Evolutionary conservation across 1,284 basidiomycete genomes (phyloP).

Genomic region (Kwoniella shivajii): DNA sequence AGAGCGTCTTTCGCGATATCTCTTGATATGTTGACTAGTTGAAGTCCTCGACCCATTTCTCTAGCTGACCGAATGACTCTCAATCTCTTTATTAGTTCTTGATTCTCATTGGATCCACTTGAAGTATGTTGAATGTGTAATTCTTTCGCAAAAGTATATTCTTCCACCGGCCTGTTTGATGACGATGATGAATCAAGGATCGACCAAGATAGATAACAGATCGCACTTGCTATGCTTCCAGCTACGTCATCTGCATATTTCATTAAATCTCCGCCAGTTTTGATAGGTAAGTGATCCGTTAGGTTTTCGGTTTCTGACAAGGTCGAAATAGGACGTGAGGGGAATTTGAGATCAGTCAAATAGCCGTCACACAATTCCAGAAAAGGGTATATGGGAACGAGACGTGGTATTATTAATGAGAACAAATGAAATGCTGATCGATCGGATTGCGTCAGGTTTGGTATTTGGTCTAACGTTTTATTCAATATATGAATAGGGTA

Average conservation of each 20-base stretch:
- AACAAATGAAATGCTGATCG: slow-evolving; percentile 52
- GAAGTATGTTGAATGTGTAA: not conserved
- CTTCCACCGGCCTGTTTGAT: slow-evolving; percentile 20
- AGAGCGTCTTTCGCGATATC: slow-evolving; percentile 53
- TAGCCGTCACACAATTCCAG: slow-evolving; percentile 55
- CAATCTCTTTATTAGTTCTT: not conserved
- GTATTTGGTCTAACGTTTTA: slow-evolving; percentile 25
- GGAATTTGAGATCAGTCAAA: slow-evolving; percentile 50
- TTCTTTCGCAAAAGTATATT: slow-evolving; percentile 14
- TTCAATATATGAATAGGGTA: slow-evolving; percentile 17
- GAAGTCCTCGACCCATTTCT: slow-evolving; percentile 55
- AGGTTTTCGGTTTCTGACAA: not conserved
- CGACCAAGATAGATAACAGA: slow-evolving; percentile 55
- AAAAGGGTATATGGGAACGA: slow-evolving; percentile 52
- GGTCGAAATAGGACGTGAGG: slow-evolving; percentile 1
- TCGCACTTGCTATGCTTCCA: slow-evolving; percentile 54
- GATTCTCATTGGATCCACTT: not conserved
- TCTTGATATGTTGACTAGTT: slow-evolving; percentile 54
- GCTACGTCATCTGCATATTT: slow-evolving; percentile 55
- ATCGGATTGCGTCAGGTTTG: slow-evolving; percentile 22
- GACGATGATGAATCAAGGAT: slow-evolving; percentile 23
- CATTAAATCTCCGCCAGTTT: slow-evolving; percentile 51
- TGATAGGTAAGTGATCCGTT: slow-evolving; percentile 44
- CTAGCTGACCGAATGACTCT: slow-evolving; percentile 32
- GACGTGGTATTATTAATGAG: slow-evolving; percentile 39